Evolutionary conservation across 1,284 basidiomycete species (phyloP).

Genomic region (Uromyces viciae-fabae): DNA sequence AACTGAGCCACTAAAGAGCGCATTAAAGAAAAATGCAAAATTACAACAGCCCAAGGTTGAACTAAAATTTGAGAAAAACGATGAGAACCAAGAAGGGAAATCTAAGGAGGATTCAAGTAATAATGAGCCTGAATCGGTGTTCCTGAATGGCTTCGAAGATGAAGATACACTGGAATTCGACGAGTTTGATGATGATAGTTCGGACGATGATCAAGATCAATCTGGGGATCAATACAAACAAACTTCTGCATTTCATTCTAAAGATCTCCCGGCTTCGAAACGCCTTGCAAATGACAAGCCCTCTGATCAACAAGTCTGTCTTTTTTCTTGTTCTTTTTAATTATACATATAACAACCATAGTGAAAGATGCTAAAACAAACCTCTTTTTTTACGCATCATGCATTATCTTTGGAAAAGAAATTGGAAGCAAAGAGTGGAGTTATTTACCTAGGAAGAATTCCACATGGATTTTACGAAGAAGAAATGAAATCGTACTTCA

Average conservation of each 20-base stretch:
- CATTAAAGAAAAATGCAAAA: conserved; percentile 4
- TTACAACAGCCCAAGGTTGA: not conserved
- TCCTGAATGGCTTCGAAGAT: conserved; percentile 47
- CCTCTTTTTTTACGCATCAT: not conserved
- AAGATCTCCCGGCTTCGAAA: not conserved
- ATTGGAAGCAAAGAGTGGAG: conserved; percentile 66
- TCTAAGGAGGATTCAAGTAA: not conserved
- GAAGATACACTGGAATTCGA: conserved; percentile 62
- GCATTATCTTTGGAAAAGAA: conserved; percentile 50
- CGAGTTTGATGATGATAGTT: conserved; percentile 61
- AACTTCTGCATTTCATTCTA: not conserved
- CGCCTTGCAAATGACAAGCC: not conserved
- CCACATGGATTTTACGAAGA: conserved; percentile 97
- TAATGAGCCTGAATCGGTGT: not conserved
- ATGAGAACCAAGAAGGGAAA: not conserved
- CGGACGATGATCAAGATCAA: conserved; percentile 76
- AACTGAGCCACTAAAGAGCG: not conserved
- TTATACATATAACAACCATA: conserved; percentile 12
- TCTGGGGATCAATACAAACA: conserved; percentile 60
- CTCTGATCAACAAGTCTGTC: conserved; percentile 19
- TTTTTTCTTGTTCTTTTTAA: conserved; percentile 19
- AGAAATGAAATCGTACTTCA: conserved; percentile 85
- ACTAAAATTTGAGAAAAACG: not conserved
- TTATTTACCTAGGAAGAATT: conserved; percentile 81
- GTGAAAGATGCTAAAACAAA: conserved; percentile 13